Evolutionary conservation across 805 yeast species (phyloP).

Genomic region (Candida wancherniae): DNA sequence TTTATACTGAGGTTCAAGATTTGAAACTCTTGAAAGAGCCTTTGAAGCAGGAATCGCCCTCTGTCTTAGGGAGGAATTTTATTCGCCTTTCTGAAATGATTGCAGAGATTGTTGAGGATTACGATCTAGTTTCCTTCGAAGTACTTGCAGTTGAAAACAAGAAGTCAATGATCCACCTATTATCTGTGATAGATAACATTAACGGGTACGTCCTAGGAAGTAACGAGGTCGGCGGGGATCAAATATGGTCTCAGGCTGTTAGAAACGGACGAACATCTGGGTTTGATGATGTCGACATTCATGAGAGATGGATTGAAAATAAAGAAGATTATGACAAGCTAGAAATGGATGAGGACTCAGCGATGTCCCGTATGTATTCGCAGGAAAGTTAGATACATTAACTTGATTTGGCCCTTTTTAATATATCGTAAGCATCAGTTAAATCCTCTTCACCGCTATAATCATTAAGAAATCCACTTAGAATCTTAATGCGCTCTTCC

Average conservation of each 20-base stretch:
- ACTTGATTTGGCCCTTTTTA: conserved; percentile 13
- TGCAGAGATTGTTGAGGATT: conserved; percentile 82
- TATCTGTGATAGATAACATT: conserved; percentile 80
- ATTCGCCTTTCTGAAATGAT: conserved; percentile 69
- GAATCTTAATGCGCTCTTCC: conserved; percentile 28
- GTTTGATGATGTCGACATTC: conserved; percentile 60
- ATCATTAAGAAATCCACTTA: conserved; percentile 36
- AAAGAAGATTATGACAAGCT: conserved; percentile 69
- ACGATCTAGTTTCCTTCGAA: conserved; percentile 80
- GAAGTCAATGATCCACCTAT: conserved; percentile 78
- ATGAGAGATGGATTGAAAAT: conserved; percentile 91
- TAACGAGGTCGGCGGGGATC: conserved; percentile 94
- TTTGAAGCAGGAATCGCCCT: conserved; percentile 67
- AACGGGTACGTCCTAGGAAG: conserved; percentile 92
- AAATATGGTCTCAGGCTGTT: conserved; percentile 95
- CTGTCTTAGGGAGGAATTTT: conserved; percentile 55
- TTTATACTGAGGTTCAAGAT: conserved; percentile 90
- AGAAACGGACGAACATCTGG: conserved; percentile 67
- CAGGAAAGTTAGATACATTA: background rate
- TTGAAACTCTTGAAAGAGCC: conserved; percentile 61
- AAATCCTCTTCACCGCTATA: conserved; percentile 34
- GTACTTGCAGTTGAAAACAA: conserved; percentile 91
- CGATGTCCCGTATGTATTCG: conserved; percentile 11
- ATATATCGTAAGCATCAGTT: conserved; percentile 22
- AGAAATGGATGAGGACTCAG: conserved; percentile 41